Evolutionary conservation across 768 basidiomycete species (phyloP), one percentile per base, ranked within the genome.

Genomic region (Cubamyces sp.): DNA sequence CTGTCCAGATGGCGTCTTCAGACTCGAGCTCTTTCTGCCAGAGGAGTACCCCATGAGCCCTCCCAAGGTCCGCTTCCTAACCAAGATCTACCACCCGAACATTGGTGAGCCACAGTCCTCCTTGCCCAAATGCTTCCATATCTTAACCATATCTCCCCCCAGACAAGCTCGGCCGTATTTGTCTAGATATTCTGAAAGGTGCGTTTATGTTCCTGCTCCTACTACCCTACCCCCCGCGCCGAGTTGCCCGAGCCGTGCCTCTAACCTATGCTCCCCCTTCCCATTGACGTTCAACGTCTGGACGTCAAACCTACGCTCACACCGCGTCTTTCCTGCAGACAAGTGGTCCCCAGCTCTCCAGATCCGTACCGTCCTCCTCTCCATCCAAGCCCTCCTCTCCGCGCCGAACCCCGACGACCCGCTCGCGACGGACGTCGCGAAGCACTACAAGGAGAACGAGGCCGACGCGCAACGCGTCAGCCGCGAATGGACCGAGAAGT

Each of bases 31-130:
- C 46, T 99, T 98, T 79, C 81, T 99, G 26, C 97, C 97, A 4
- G 97, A 98, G 76, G 97, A 98, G 75, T 99, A 99, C 77, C 97
- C 97, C 1, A 99, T 99, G 97, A 92, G 91, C 52, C 96, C 97
- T 0, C 97, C 97, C 23, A 99, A 99, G 78, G 97, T 99, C 60
- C 84, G 96, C 67, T 98, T 96, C 79, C 79, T 97, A 69, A 97
- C 96, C 59, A 96, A 95, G 88, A 96, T 98, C 81, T 96, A 96
- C 80, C 95, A 98, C 76, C 96, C 97, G 50, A 99, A 99, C 76
- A 99, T 99, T 78, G 96, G 96, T 97, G 72, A 70, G 92, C 76
- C 49, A 51, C 47, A 40, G 15, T 49, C 28, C 57, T 47, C 28
- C 40, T 41, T 45, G 37, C 54, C 12, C 12, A 23, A 23, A 37